Evolutionary conservation across 2,329 filamentous ascomycete species (phyloP), one percentile per base, ranked within the genome.

Genomic region (Zymoseptoria brevis): DNA sequence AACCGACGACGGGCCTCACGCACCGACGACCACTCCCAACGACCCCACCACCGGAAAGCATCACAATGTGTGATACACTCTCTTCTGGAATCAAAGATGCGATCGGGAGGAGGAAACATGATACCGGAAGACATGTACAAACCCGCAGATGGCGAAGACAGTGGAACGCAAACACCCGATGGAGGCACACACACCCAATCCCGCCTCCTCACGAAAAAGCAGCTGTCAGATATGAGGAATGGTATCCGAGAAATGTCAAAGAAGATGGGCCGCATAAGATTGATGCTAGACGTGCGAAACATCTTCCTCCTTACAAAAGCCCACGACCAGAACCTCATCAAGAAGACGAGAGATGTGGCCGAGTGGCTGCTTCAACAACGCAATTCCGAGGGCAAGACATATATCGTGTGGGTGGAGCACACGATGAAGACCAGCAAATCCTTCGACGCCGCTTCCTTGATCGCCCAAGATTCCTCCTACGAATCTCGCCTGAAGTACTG

Each of bases 201-300:
- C 60, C 83, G 93, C n/a, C 83, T 96, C 54, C 80, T 97, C 66
- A 96, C 92, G 1, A 97, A 97, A 78, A 91, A 89, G 73, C 90
- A 99, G 74, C 80, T 99, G 50, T 91, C 88, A 13, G 94, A 97
- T 68, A 97, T 99, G 93, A 92, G 93, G 0, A 92, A 93, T 85
- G 92, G 93, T 24, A 94, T 97, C 59, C 82, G 94, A 53, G 90
- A 96, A 74, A 78, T 99, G 60, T 93, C 89, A 29, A 88, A 96
- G 70, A 87, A 89, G 61, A 77, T 97, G 60, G 89, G 90, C 55
- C 91, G 86, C 73, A 86, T 97, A 72, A 84, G 87, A 59, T 80
- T 99, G 62, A 89, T 87, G 72, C 84, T 96, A 65, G 87, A 87
- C 56, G 90, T 96, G 64, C 85, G 84, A 71, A 88, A 84, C 58